Base-by-base conservation (phyloP, 345 rosid species). In the Salix arbutifolia region DNA sequence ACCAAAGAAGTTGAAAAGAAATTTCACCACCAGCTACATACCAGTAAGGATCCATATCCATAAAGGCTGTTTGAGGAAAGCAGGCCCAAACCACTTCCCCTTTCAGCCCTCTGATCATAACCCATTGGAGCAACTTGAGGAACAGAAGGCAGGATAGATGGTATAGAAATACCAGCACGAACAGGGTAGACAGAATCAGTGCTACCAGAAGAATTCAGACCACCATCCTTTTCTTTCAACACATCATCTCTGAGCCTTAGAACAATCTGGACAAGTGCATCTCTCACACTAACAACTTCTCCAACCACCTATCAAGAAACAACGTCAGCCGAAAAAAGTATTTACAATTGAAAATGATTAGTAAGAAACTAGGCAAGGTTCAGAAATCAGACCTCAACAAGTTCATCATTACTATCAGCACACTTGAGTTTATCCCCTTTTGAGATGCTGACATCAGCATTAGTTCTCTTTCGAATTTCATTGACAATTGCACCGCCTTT, bases 191-290 rank as follows among this genome's bases (percentile, higher is more conserved):
- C 74, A 80, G 90, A 74, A 79, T 93, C 98, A 78, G 88, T 73
- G 70, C 87, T 88, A 33, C 64, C 81, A 67, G 90, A 72, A 86
- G 88, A 84, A 65, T 84, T 92, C 71, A 52, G 85, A 66, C 84
- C 85, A 67, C 73, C 84, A 37, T 87, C 96, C 78, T 83, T 89
- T 67, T 93, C 95, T 87, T 83, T 92, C 76, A 96, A 80, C 40
- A 84, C 86, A 90, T 93, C 98, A 77, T 91, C 97, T 82, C 99
- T 89, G 68, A 93, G 96, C 88, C 99, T 87, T 79, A 96, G 71
- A 76, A 93, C 87, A 73, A 96, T 91, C 76, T 96, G 98, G 72
- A 92, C 85, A 70, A 96, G 91, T 19, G 97, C 99, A 88, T 93
- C 97, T 87, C 95, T 90, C 73, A 96, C 95, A 73, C 66, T 80